These are phyloP conservation scores for Fusarium oxysporum DNA, from an alignment of 2,329 filamentous ascomycete genomes.

Conservation along the genomic window DNA sequence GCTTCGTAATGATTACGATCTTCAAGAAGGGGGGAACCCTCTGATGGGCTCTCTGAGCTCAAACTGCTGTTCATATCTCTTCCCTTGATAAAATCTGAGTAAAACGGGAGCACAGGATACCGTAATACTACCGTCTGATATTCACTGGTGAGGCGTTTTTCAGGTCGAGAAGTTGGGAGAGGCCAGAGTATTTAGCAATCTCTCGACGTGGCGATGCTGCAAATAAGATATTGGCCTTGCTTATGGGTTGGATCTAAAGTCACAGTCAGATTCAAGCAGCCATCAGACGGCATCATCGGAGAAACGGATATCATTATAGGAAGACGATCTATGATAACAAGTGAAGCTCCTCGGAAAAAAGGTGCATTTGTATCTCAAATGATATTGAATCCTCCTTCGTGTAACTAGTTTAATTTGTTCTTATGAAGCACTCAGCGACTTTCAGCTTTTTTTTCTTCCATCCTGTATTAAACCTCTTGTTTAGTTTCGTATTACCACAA, in stretches of 20 bases:
- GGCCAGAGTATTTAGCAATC: neutral
- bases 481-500: neutral
- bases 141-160: neutral
- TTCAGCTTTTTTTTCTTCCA: neutral
- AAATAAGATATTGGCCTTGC: conserved; percentile 4
- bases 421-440: neutral
- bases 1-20: neutral
- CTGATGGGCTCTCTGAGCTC: conserved; percentile 21
- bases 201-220: neutral
- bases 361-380: neutral
- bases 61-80: conserved; percentile 24
- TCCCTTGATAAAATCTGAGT: neutral
- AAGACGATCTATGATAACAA: neutral
- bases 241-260: conserved; percentile 6
- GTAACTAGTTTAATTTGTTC: neutral
- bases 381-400: neutral
- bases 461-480: neutral
- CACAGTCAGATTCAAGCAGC: conserved; percentile 29
- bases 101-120: neutral
- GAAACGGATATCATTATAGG: conserved; percentile 25
- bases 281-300: conserved; percentile 12
- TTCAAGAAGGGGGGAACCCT: conserved; percentile 46
- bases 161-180: neutral
- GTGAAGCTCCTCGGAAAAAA: neutral
- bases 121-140: neutral